Percentiles rank a stretch among this genome's conserved stretches.
These are phyloP conservation scores for Hansenula sp. DNA, from an alignment of 1,139 yeast species.

Conservation along the genomic window DNA sequence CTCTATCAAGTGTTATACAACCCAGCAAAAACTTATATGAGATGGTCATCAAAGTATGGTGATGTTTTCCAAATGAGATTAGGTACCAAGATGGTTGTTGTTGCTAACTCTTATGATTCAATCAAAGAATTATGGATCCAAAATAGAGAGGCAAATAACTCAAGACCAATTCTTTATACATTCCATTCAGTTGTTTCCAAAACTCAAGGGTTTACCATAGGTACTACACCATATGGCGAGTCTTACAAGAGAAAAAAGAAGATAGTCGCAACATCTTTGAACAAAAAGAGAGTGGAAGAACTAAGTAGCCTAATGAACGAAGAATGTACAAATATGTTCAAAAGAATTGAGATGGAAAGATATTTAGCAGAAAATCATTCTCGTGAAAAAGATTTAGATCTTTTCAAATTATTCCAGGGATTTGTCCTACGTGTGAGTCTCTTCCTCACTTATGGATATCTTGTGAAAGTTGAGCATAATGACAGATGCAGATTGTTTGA, in stretches of 20 bases:
- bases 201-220: conserved; percentile 65
- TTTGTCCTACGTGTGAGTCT: conserved; percentile 58
- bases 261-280: conserved; percentile 47
- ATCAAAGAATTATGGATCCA: conserved; percentile 52
- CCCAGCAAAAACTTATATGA: conserved; percentile 47
- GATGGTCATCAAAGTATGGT: conserved; percentile 45
- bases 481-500: conserved; percentile 39
- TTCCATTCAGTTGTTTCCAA: conserved; percentile 65
- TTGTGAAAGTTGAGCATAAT: conserved; percentile 39
- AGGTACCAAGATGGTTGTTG: conserved; percentile 54
- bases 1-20: conserved; percentile 42
- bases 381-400: conserved; percentile 32
- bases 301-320: conserved; percentile 39
- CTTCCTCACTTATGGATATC: conserved; percentile 56
- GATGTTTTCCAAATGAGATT: conserved; percentile 59
- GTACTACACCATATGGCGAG: conserved; percentile 68
- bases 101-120: conserved; percentile 60
- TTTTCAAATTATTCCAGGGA: conserved; percentile 43
- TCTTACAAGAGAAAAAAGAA: conserved; percentile 52
- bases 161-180: conserved; percentile 64
- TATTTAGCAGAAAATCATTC: conserved; percentile 6
- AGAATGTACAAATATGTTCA: conserved; percentile 36
- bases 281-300: conserved; percentile 31
- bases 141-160: conserved; percentile 51
- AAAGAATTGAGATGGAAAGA: conserved; percentile 17